phyloP scores from a whole-genome alignment of 2,329 filamentous ascomycete genomes.

The Berkeleyomyces rouxiae region DNA sequence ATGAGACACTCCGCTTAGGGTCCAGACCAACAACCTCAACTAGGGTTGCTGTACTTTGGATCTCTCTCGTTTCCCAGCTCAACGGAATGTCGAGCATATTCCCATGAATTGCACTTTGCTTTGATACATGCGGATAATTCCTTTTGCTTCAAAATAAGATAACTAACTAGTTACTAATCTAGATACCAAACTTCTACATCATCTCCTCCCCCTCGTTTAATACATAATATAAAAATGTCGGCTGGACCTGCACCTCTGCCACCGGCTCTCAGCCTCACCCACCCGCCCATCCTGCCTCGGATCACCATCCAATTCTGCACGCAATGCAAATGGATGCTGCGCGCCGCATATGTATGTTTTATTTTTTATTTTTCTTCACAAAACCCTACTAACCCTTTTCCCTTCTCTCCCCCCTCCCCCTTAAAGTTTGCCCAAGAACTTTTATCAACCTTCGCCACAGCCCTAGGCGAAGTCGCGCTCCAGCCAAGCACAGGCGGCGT shows the following conservation, averaged over 20 bases:
- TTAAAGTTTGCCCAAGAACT: slow-evolving; percentile 80
- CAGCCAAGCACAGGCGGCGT: slow-evolving; percentile 71
- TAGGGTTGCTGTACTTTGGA: too few relatives aligned
- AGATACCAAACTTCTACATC: too few relatives aligned
- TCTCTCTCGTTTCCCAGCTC: too few relatives aligned
- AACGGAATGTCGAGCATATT: too few relatives aligned
- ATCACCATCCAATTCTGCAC: slow-evolving; percentile 86
- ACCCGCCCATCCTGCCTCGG: slow-evolving; percentile 33
- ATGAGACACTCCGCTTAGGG: too few relatives aligned
- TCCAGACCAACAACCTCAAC: too few relatives aligned
- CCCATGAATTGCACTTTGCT: too few relatives aligned
- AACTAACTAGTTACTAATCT: too few relatives aligned
- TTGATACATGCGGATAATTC: too few relatives aligned
- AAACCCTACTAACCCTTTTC: neutral
- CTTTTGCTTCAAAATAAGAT: too few relatives aligned
- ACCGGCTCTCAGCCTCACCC: neutral
- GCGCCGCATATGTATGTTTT: slow-evolving; percentile 61
- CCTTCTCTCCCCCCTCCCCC: neutral
- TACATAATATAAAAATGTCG: neutral
- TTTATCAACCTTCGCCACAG: slow-evolving; percentile 74
- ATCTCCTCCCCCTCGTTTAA: too few relatives aligned
- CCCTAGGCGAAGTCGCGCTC: slow-evolving; percentile 73
- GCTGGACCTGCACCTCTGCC: neutral
- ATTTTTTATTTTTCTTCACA: neutral
- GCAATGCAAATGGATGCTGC: slow-evolving; percentile 82